Percentiles rank a stretch among this genome's conserved stretches.
phyloP scores from a whole-genome alignment of 2,329 filamentous ascomycete genomes.

The Sclerotinia spermophila region DNA sequence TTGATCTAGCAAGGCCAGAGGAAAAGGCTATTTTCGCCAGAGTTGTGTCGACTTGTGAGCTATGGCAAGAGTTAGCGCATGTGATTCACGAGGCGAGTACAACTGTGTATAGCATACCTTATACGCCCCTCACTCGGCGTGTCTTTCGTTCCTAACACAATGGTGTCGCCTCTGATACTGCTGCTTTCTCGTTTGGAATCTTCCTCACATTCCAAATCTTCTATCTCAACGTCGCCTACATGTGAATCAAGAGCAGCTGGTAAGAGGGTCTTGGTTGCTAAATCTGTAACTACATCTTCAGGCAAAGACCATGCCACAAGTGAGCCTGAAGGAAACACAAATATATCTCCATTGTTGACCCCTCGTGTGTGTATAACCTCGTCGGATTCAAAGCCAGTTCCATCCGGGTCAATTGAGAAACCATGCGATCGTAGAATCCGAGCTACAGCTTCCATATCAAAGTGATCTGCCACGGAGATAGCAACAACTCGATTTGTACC shows the following conservation, averaged over 20 bases:
- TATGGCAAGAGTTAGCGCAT: slow-evolving; percentile 19
- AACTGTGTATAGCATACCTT: slow-evolving; percentile 22
- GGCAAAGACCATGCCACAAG: slow-evolving; percentile 89
- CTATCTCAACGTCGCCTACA: slow-evolving; percentile 69
- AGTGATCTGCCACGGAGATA: slow-evolving; percentile 60
- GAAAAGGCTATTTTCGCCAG: slow-evolving; percentile 96
- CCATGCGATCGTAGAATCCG: slow-evolving; percentile 56
- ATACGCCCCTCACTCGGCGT: slow-evolving; percentile 41
- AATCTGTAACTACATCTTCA: slow-evolving; percentile 64
- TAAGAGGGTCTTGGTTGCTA: slow-evolving; percentile 69
- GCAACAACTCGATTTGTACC: slow-evolving; percentile 47
- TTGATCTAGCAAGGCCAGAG: slow-evolving; percentile 85
- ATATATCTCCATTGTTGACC: slow-evolving; percentile 74
- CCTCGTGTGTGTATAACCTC: slow-evolving; percentile 62
- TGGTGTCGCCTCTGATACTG: slow-evolving; percentile 79
- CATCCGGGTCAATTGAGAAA: slow-evolving; percentile 60
- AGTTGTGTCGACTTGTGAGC: slow-evolving; percentile 52
- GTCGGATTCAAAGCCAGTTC: slow-evolving; percentile 55
- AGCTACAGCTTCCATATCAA: slow-evolving; percentile 59
- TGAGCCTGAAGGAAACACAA: slow-evolving; percentile 92
- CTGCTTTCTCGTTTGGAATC: slow-evolving; percentile 71
- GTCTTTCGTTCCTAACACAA: slow-evolving; percentile 78
- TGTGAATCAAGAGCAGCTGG: slow-evolving; percentile 75
- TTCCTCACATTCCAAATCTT: slow-evolving; percentile 83
- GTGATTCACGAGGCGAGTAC: background rate